Conservation (phyloP, 345 rosid species). For the Camelina laxa region DNA sequence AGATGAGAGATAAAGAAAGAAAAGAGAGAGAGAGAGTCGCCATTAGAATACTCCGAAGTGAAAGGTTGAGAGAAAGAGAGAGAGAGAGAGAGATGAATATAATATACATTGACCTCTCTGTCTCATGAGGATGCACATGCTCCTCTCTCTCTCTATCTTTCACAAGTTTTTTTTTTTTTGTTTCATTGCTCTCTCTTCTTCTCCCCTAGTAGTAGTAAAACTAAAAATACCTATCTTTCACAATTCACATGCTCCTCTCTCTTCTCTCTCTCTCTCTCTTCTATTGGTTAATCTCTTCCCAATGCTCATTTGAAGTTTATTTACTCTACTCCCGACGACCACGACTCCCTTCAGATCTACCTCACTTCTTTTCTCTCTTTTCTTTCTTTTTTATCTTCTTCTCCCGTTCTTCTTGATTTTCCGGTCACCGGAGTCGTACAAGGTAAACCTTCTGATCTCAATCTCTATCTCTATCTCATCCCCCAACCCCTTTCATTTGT, state of each 20-base stretch:
- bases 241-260: constrained; percentile 54
- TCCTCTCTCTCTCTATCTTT: constrained; percentile 43
- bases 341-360: constrained; percentile 54
- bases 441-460: constrained; percentile 43
- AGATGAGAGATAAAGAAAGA: background rate
- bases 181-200: background rate
- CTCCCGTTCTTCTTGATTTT: constrained; percentile 16
- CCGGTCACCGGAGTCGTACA: constrained; percentile 29
- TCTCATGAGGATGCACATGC: constrained; percentile 52
- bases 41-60: constrained; percentile 27
- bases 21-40: constrained; percentile 30
- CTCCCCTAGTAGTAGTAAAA: constrained; percentile 6
- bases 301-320: constrained; percentile 48
- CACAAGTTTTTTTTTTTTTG: background rate
- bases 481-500: background rate
- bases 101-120: constrained; percentile 67
- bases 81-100: constrained; percentile 43
- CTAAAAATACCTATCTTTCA: constrained; percentile 44
- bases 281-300: constrained; percentile 36
- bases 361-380: background rate
- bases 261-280: constrained; percentile 38
- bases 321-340: constrained; percentile 48
- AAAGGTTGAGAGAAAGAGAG: background rate
- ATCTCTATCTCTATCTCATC: too few relatives aligned
- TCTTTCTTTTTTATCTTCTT: constrained; percentile 26